phyloP scores from a whole-genome alignment of 306 rosid species.

The Bauhinia variegata region DNA sequence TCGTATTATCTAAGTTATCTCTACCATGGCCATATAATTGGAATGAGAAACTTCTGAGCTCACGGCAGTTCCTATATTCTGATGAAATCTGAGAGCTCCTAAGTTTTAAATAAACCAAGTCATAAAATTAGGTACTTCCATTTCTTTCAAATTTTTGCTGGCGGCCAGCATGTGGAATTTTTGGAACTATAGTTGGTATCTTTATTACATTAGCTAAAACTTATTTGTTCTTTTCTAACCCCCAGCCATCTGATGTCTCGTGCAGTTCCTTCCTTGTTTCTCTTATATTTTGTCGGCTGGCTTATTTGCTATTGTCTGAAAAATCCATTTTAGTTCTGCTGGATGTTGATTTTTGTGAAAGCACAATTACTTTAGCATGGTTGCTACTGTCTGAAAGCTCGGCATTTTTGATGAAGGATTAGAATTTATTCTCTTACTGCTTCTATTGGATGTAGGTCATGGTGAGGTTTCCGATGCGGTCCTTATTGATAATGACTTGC shows the following conservation, averaged over 20 bases:
- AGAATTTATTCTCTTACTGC: slow-evolving; percentile 6
- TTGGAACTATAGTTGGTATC: too few relatives aligned
- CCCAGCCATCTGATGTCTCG: too few relatives aligned
- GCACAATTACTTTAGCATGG: neutral
- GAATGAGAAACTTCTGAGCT: slow-evolving; percentile 18
- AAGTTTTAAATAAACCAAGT: too few relatives aligned
- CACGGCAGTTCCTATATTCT: neutral
- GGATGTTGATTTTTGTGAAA: slow-evolving; percentile 3
- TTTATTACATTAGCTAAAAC: too few relatives aligned
- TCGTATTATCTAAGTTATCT: neutral
- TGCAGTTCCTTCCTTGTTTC: too few relatives aligned
- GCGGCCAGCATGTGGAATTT: too few relatives aligned
- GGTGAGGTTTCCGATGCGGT: slow-evolving; percentile 54
- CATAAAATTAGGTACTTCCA: neutral
- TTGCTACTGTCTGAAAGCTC: too few relatives aligned
- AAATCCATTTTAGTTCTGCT: neutral
- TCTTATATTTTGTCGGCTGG: too few relatives aligned
- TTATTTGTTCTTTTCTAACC: neutral
- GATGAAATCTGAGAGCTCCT: slow-evolving; percentile 20
- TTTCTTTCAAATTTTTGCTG: slow-evolving; percentile 20
- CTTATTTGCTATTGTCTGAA: neutral
- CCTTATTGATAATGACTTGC: slow-evolving; percentile 50
- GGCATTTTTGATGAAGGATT: slow-evolving; percentile 16
- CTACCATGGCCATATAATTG: slow-evolving; percentile 1
- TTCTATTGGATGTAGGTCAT: slow-evolving; percentile 28